Conservation (phyloP, 352 stramenopile genomes). For the Pythium aristosporum region DNA sequence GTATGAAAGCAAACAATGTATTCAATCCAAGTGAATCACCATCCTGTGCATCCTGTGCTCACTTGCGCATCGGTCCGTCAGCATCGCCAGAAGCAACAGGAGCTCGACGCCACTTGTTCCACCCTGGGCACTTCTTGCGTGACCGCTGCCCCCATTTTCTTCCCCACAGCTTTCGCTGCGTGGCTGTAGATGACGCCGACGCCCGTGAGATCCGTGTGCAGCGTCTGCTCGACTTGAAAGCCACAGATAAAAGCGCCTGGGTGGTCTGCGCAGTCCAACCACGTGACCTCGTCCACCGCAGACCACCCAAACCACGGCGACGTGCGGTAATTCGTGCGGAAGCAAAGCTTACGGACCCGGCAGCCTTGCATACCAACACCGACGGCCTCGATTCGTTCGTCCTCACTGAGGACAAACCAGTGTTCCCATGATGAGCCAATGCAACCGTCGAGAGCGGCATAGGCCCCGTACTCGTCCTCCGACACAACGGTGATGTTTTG, state of each 20-base stretch:
- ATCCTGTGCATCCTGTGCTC: no score
- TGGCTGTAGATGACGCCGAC: not conserved
- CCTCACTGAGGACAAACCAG: conserved; percentile 9
- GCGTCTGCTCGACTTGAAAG: not conserved
- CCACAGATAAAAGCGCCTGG: not conserved
- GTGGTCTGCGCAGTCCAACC: not conserved
- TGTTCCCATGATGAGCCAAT: not conserved
- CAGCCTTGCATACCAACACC: not conserved
- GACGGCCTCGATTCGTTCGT: conserved; percentile 3
- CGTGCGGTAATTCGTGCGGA: conserved; percentile 3
- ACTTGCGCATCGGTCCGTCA: no score
- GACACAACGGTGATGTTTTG: not conserved
- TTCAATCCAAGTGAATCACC: no score
- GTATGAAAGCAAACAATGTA: no score
- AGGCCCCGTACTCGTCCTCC: not conserved
- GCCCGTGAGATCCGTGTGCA: not conserved
- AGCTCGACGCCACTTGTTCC: no score
- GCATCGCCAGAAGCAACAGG: no score
- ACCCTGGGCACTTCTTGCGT: no score
- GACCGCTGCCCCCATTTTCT: no score
- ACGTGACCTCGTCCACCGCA: not conserved
- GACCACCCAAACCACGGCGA: not conserved
- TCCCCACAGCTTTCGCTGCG: no score
- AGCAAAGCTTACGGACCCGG: not conserved
- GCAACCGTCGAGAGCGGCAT: not conserved